Evolutionary conservation across 2,329 filamentous ascomycete species (phyloP), one percentile per base, ranked within the genome.

Genomic region (Phyllosticta paracitricarpa): DNA sequence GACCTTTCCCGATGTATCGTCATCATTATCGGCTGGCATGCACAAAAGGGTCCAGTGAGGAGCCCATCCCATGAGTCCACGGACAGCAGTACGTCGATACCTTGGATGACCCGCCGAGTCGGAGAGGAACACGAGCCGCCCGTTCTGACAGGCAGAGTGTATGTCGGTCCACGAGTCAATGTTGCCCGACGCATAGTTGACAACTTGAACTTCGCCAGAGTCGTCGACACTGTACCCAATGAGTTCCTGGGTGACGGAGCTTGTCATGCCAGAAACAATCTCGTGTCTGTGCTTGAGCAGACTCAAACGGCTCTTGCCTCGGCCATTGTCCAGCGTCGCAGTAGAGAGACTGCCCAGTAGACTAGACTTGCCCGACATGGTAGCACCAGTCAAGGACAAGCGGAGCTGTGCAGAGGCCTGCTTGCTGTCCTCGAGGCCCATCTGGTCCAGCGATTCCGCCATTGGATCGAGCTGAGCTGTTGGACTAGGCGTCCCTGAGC

Each of bases 121-220:
- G 0, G 91, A 90, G 6, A 97, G 79, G 66, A 97, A 92, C 4
- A 94, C 90, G 3, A 99, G 76, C 22, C 92, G 86, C 2, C 87
- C 89, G 62, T 81, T 76, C 63, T 87, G 84, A 0, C 90, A 84
- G 56, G 86, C 83, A 48, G 89, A 87, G 72, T 99, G 94, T 58
- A 97, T 94, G 71, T 97, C 93, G 59, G 89, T 86, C 94, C 94
- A 99, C 0, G 91, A 92, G 62, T 91, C 89, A 55, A 97, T 87
- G 70, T 96, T 91, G 14, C 86, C 87, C 63, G 88, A 87, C 2
- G 89, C 87, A 71, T 95, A 97, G 71, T 96, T 97, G 10, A 65
- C 53, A 28, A 68, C 40, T 56, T 78, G 73, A 17, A 58, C 33
- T 10, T 30, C 19, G 7, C 35, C 56, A 51, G 56, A 58, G 4